Conservation (phyloP, 176 grass and related monocot species). For the Phragmites australis region DNA sequence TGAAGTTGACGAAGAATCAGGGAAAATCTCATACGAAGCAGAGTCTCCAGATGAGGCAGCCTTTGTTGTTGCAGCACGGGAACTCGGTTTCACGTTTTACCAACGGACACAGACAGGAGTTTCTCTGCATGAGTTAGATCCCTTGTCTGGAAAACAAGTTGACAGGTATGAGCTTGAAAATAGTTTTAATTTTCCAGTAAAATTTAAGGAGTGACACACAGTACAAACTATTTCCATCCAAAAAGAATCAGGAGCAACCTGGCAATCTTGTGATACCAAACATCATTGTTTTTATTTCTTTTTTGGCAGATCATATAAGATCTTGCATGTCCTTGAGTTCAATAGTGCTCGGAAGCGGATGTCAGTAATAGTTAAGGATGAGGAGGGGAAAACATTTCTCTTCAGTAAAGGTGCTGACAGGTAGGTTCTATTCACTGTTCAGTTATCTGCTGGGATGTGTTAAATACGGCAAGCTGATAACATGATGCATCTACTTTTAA, state of each 20-base stretch:
- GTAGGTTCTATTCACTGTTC: conserved; percentile 38
- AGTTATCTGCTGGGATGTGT: neutral
- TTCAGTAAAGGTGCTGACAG: conserved; percentile 93
- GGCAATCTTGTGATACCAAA: neutral
- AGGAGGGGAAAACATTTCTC: conserved; percentile 67
- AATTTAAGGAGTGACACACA: neutral
- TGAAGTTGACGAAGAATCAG: conserved; percentile 64
- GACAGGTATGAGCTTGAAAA: conserved; percentile 54
- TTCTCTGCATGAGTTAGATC: conserved; percentile 67
- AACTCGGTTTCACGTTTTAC: conserved; percentile 85
- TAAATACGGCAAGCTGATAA: neutral
- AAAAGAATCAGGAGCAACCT: neutral
- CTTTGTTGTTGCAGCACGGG: conserved; percentile 77
- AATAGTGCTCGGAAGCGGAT: conserved; percentile 79
- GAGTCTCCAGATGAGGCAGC: conserved; percentile 94
- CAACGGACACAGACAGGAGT: conserved; percentile 66
- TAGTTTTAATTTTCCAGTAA: neutral
- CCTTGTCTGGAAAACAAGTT: conserved; percentile 45
- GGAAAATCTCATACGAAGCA: conserved; percentile 79
- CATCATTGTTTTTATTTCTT: neutral
- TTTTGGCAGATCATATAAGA: conserved; percentile 60
- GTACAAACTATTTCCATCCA: neutral
- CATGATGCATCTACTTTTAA: neutral
- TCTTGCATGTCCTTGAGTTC: conserved; percentile 91
- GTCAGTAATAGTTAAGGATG: conserved; percentile 80